phyloP scores from a whole-genome alignment of 495 filamentous ascomycete species.

The Aspergillus kassunensis region DNA sequence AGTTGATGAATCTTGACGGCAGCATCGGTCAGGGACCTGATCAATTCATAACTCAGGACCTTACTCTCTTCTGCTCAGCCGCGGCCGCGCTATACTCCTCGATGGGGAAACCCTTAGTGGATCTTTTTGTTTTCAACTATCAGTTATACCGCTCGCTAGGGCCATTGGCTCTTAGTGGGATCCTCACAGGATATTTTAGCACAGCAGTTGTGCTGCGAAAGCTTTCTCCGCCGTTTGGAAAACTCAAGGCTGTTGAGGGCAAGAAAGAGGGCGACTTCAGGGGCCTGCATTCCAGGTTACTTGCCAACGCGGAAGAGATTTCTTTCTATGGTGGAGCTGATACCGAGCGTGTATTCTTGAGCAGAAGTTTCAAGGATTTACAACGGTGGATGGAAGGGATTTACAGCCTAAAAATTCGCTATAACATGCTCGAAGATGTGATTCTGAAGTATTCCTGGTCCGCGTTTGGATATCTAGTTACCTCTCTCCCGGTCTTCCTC shows the following conservation, averaged over 20 bases:
- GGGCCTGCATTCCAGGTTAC: constrained; percentile 79
- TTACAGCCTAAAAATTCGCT: constrained; percentile 91
- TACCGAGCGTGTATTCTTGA: constrained; percentile 85
- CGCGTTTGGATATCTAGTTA: constrained; percentile 90
- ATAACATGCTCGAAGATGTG: constrained; percentile 98
- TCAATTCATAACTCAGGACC: constrained; percentile 96
- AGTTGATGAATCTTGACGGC: constrained; percentile 88
- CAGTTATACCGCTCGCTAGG: constrained; percentile 91
- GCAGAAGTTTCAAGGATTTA: constrained; percentile 84
- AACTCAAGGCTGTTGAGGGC: constrained; percentile 91
- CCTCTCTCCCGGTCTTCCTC: constrained; percentile 89
- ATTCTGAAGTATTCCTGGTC: constrained; percentile 98
- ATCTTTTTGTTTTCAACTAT: constrained; percentile 95
- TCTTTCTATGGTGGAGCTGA: constrained; percentile 96
- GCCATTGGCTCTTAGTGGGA: constrained; percentile 78
- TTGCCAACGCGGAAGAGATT: constrained; percentile 98
- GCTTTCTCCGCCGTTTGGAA: constrained; percentile 92
- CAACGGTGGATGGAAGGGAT: constrained; percentile 95
- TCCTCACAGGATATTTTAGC: constrained; percentile 86
- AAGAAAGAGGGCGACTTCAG: constrained; percentile 92
- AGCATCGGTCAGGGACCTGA: constrained; percentile 88
- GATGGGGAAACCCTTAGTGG: constrained; percentile 91
- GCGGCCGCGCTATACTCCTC: constrained; percentile 95
- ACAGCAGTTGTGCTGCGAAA: constrained; percentile 83
- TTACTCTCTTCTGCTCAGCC: constrained; percentile 88